Percentiles rank a stretch among this genome's conserved stretches.
phyloP scores from a whole-genome alignment of 345 rosid genomes.

The Mercurialis annua region DNA sequence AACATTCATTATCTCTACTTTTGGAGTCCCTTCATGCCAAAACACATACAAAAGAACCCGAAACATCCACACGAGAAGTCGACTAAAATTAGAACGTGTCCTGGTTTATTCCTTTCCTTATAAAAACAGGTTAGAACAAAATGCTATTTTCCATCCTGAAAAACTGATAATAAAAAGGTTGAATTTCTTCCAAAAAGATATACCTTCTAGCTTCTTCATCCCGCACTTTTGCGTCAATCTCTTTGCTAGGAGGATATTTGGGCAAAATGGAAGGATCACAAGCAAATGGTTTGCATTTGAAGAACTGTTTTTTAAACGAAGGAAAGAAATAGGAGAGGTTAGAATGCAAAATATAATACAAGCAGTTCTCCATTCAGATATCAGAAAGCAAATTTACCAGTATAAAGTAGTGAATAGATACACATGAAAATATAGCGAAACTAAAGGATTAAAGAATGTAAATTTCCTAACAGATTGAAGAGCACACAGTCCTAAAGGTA shows the following conservation, averaged over 20 bases:
- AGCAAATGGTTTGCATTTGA: slow-evolving; percentile 65
- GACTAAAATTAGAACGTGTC: too few relatives aligned
- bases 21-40: background rate
- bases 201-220: slow-evolving; percentile 83
- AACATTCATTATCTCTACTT: background rate
- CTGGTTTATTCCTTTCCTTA: too few relatives aligned
- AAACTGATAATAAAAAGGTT: background rate
- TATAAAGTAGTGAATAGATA: background rate
- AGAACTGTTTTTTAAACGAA: slow-evolving; percentile 44
- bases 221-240: slow-evolving; percentile 81
- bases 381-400: background rate
- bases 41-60: too few relatives aligned
- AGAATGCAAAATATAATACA: background rate
- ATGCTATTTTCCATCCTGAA: slow-evolving; percentile 1
- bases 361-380: background rate
- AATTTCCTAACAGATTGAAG: background rate
- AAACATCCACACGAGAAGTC: too few relatives aligned
- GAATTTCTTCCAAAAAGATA: background rate
- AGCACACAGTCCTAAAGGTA: too few relatives aligned
- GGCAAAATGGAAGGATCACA: slow-evolving; percentile 93
- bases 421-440: background rate
- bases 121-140: background rate
- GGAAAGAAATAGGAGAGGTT: slow-evolving; percentile 2
- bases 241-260: slow-evolving; percentile 94
- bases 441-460: background rate